These are phyloP conservation scores for Clarireedia paspali DNA, from an alignment of 2,329 filamentous ascomycete species.

Conservation along the genomic window DNA sequence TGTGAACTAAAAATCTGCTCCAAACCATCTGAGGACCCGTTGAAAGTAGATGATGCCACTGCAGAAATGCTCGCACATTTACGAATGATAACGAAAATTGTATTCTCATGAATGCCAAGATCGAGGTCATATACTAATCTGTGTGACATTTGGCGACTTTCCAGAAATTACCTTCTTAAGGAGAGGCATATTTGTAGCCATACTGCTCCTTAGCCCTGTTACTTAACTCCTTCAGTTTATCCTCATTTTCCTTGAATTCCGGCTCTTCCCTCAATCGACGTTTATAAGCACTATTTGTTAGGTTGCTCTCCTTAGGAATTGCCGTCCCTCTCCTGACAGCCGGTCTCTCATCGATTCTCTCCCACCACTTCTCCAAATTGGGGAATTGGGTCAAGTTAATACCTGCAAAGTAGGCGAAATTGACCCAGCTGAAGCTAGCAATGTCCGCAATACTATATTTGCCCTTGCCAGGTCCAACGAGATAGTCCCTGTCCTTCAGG, in stretches of 20 bases:
- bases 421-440: constrained; percentile 62
- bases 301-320: constrained; percentile 42
- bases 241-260: constrained; percentile 40
- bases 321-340: constrained; percentile 56
- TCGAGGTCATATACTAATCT: not conserved
- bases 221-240: constrained; percentile 20
- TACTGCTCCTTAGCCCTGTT: constrained; percentile 25
- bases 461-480: constrained; percentile 45
- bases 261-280: constrained; percentile 38
- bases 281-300: constrained; percentile 36
- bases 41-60: no score
- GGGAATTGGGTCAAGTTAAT: constrained; percentile 60
- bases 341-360: constrained; percentile 49
- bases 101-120: no score
- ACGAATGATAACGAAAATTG: no score
- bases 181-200: constrained; percentile 25
- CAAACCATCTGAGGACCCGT: no score
- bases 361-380: constrained; percentile 58
- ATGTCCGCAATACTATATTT: constrained; percentile 66
- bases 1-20: no score
- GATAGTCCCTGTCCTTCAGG: constrained; percentile 44
- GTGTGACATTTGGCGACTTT: not conserved
- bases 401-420: constrained; percentile 49
- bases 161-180: constrained; percentile 9
- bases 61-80: no score